Evolutionary conservation across 2,329 filamentous ascomycete genomes (phyloP).

Genomic region (Beauveria asiatica): DNA sequence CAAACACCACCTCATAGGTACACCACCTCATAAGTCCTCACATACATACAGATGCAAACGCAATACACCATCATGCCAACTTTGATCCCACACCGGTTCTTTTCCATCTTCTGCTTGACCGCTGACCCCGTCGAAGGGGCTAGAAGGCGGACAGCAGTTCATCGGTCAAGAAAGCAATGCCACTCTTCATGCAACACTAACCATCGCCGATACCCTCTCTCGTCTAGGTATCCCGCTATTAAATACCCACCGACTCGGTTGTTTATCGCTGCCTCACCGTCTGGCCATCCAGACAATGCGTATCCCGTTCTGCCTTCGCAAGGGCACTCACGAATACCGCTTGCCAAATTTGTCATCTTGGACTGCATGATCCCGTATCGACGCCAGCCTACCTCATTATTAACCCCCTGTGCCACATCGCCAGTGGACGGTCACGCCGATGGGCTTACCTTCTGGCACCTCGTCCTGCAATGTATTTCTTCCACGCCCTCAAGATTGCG

Average conservation of each 20-base stretch:
- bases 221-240: background rate
- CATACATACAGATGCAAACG: background rate
- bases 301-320: background rate
- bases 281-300: background rate
- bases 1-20: background rate
- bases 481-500: slow-evolving; percentile 10
- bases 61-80: background rate
- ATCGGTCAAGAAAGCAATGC: slow-evolving; percentile 6
- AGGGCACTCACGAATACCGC: background rate
- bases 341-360: background rate
- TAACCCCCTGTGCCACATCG: background rate
- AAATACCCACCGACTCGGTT: background rate
- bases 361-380: background rate
- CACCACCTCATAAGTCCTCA: background rate
- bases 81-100: slow-evolving; percentile 8
- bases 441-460: background rate
- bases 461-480: slow-evolving; percentile 1
- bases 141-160: slow-evolving; percentile 3
- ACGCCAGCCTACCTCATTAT: background rate
- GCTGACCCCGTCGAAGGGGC: background rate
- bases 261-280: background rate
- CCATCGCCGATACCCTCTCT: background rate
- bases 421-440: background rate
- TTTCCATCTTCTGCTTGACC: slow-evolving; percentile 4
- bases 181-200: slow-evolving; percentile 7